Base-by-base conservation (phyloP, 495 filamentous ascomycete species). In the Pseudoneurospora amorphoporcata region DNA sequence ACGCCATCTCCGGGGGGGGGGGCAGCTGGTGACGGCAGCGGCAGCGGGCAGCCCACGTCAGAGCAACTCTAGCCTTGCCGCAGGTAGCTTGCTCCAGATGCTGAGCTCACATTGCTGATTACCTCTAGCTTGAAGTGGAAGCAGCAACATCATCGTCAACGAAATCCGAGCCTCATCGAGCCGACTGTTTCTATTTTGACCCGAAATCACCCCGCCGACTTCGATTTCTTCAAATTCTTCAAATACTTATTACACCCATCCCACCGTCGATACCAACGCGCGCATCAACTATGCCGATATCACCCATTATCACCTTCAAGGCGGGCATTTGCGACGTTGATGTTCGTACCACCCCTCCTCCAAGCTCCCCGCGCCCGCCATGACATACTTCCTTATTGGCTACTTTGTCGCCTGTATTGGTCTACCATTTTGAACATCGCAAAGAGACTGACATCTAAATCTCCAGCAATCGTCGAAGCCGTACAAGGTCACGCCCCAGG, bases 231-330 rank as follows among this genome's bases (percentile, higher is more conserved):
- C n/a, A n/a, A n/a, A n/a, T 8, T 17, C 29, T 4, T 3, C 29
- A 35, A 0, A 14, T 35, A 35, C 6, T 35, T 29, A 65, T 23
- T 23, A 65, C 58, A 19, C 39, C 19, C 39, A n/a, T 73, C 68
- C 42, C 35, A 47, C 65, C 43, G 38, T 53, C 39, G 35, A 38
- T 19, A 37, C 41, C 23, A 16, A 40, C 45, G 12, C 35, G 71
- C 39, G 65, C 53, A 4, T 38, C 72, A 74, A 84, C 40, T 61
- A 96, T 96, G 94, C 92, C 93, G 71, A 89, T 90, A 84, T 81
- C 83, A 74, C 94, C 94, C 39, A 87, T 97, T 77, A 94, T 99
- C 79, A 96, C 94, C 5, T 98, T 99, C 87, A 98, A 97, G 87
- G 96, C 94, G 75, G 96, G 96, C 80, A 89, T 88, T 81, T 99